These are phyloP conservation scores for Colletotrichum sp. DNA, from an alignment of 2,329 filamentous ascomycete genomes.

Conservation along the genomic window DNA sequence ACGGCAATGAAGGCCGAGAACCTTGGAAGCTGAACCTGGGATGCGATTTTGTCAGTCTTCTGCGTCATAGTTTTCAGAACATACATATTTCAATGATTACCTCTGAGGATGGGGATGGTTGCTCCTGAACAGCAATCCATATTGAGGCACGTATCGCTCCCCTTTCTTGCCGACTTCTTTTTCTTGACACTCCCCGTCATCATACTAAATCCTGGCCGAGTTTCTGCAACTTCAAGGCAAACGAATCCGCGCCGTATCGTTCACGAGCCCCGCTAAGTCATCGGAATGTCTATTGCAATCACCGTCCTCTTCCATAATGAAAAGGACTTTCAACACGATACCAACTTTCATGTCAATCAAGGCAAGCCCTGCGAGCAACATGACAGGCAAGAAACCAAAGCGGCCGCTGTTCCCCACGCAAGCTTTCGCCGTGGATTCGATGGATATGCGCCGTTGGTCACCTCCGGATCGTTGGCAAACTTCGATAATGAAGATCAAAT, in stretches of 20 bases:
- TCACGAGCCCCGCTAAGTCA: background rate
- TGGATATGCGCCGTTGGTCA: background rate
- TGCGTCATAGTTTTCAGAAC: background rate
- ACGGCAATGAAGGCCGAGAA: background rate
- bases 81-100: background rate
- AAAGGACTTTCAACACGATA: background rate
- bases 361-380: background rate
- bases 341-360: background rate
- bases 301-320: conserved; percentile 23
- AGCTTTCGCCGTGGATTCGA: background rate
- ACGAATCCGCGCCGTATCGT: background rate
- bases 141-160: background rate
- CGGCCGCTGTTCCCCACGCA: background rate
- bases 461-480: background rate
- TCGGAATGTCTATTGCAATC: background rate
- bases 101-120: background rate
- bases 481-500: background rate
- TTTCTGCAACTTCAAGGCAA: background rate
- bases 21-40: background rate
- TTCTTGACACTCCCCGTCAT: background rate
- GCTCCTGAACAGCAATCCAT: background rate
- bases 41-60: background rate
- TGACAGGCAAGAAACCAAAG: background rate
- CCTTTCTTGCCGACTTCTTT: background rate
- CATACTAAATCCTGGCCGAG: background rate